Percentiles rank a stretch among this genome's conserved stretches.
Conservation (phyloP, 148 eudicot genomes). For the Dysphania ambrosioides region DNA sequence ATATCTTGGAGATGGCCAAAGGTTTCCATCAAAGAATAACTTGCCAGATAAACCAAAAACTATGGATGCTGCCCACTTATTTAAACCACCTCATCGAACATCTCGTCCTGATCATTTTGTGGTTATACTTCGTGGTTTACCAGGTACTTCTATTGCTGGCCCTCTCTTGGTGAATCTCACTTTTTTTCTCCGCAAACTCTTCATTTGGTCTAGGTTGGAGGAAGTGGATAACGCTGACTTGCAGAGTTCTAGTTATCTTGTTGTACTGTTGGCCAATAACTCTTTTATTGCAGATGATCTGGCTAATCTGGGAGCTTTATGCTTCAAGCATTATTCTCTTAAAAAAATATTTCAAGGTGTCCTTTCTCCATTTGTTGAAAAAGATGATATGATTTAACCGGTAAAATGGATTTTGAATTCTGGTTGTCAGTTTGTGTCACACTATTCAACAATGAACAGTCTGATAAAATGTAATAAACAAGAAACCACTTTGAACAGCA, state of each 20-base stretch:
- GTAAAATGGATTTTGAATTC: background rate
- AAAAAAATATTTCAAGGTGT: background rate
- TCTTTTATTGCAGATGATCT: too few species aligned
- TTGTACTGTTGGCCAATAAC: background rate
- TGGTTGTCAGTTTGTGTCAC: background rate
- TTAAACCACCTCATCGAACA: constrained; percentile 83
- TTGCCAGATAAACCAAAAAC: constrained; percentile 48
- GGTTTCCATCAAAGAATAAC: constrained; percentile 26
- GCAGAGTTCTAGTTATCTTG: background rate
- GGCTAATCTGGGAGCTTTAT: too few species aligned
- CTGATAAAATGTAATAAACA: background rate
- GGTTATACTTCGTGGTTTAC: constrained; percentile 89
- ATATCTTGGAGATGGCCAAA: constrained; percentile 38
- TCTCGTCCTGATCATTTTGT: constrained; percentile 94
- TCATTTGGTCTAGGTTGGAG: background rate
- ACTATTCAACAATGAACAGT: background rate
- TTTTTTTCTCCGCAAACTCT: constrained; percentile 11
- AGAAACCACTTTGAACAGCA: background rate
- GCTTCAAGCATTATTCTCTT: background rate
- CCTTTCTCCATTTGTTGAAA: background rate
- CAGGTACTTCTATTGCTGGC: constrained; percentile 46
- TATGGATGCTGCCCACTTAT: constrained; percentile 66
- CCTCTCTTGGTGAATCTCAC: background rate
- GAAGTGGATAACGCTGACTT: background rate
- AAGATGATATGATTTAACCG: background rate